A percentile compares a stretch with the other conserved stretches of the same genome.
Evolutionary conservation across 2,329 filamentous ascomycete species (phyloP).

Genomic region (Aureobasidium sp.): DNA sequence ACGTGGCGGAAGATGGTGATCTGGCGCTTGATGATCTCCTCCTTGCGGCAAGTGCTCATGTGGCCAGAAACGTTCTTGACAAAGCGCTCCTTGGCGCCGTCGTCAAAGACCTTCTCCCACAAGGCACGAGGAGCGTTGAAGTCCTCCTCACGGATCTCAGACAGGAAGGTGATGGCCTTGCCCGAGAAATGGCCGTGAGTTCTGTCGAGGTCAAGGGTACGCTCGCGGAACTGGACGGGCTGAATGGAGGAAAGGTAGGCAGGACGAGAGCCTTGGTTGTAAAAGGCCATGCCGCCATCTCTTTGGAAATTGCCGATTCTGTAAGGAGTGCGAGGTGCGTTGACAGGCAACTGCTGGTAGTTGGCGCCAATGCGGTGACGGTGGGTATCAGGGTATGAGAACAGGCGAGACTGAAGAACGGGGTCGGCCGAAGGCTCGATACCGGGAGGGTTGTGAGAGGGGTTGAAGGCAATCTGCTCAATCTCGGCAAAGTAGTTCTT

Average conservation of each 20-base stretch:
- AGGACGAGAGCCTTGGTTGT: slow-evolving; percentile 56
- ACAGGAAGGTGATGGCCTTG: slow-evolving; percentile 45
- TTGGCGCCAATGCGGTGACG: slow-evolving; percentile 52
- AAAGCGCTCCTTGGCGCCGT: slow-evolving; percentile 51
- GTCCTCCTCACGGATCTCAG: slow-evolving; percentile 47
- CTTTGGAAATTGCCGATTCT: slow-evolving; percentile 60
- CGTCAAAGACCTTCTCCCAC: slow-evolving; percentile 57
- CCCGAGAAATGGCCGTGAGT: slow-evolving; percentile 45
- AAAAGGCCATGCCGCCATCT: slow-evolving; percentile 63
- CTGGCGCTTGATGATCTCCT: slow-evolving; percentile 58
- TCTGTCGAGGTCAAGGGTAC: slow-evolving; percentile 43
- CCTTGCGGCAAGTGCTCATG: slow-evolving; percentile 51
- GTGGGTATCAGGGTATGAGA: slow-evolving; percentile 63
- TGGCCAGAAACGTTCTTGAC: slow-evolving; percentile 55
- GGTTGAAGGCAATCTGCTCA: slow-evolving; percentile 64
- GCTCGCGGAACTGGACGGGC: slow-evolving; percentile 43
- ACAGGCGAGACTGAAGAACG: slow-evolving; percentile 61
- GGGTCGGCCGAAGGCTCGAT: slow-evolving; percentile 65
- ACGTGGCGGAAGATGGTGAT: slow-evolving; percentile 61
- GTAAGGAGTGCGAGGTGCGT: slow-evolving; percentile 51
- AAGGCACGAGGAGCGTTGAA: slow-evolving; percentile 51
- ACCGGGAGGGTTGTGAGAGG: slow-evolving; percentile 59
- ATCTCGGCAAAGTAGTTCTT: slow-evolving; percentile 60
- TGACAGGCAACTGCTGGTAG: slow-evolving; percentile 53
- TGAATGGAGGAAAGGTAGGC: slow-evolving; percentile 50